Percentiles rank a stretch among this genome's conserved stretches.
Conservation (phyloP, 805 yeast genomes). For the Teunomyces pallodes region DNA sequence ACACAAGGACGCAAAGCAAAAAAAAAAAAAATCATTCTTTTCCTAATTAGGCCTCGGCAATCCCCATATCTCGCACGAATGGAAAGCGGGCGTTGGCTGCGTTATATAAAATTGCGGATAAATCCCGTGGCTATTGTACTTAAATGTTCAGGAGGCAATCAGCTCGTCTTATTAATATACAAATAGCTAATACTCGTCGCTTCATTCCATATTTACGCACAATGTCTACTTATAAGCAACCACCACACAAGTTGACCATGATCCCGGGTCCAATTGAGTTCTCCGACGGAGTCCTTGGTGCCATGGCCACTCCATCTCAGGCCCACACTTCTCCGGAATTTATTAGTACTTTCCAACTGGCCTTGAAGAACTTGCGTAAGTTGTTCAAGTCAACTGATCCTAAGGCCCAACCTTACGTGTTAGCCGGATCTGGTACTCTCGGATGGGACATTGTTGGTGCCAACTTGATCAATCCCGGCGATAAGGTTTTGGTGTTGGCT, state of each 20-base stretch:
- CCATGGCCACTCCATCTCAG: constrained; percentile 79
- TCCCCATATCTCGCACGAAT: constrained; percentile 4
- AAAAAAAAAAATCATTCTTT: not conserved
- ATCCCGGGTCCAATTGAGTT: constrained; percentile 89
- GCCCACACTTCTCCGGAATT: constrained; percentile 92
- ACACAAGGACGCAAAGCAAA: not conserved
- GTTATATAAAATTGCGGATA: not conserved
- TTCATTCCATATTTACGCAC: constrained; percentile 4
- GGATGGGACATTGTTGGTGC: constrained; percentile 93
- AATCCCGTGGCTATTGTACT: not conserved
- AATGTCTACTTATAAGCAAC: constrained; percentile 41
- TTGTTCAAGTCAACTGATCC: constrained; percentile 69
- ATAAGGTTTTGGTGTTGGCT: constrained; percentile 74
- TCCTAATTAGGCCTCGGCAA: constrained; percentile 1
- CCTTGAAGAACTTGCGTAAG: constrained; percentile 63
- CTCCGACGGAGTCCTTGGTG: constrained; percentile 72
- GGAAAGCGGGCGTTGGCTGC: not conserved
- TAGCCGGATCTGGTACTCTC: constrained; percentile 89
- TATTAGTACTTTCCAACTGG: constrained; percentile 66
- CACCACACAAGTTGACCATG: constrained; percentile 49
- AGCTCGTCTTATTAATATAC: not conserved
- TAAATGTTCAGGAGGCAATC: not conserved
- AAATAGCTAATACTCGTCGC: not conserved
- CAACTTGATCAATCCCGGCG: constrained; percentile 63
- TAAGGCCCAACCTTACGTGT: constrained; percentile 73